These are phyloP conservation scores for Penicillium corylophilum DNA, from an alignment of 2,329 filamentous ascomycete genomes.

Conservation along the genomic window DNA sequence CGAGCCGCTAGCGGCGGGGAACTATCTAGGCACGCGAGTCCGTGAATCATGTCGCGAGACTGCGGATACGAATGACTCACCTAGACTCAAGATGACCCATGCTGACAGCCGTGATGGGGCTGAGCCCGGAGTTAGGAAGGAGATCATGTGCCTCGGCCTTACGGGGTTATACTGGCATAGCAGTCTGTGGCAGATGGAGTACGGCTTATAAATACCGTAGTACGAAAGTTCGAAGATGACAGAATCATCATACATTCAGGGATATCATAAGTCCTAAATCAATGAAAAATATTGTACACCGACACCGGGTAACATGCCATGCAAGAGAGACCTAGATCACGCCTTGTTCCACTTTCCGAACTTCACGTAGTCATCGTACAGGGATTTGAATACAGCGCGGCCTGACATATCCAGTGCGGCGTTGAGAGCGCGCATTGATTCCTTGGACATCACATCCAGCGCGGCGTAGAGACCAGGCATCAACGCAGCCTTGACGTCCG, in stretches of 20 bases:
- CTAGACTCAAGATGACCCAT: background rate
- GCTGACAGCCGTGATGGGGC: background rate
- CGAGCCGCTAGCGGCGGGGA: background rate
- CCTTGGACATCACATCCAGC: constrained; percentile 53
- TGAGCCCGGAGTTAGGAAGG: background rate
- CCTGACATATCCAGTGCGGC: constrained; percentile 52
- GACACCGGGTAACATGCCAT: constrained; percentile 1
- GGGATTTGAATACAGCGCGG: constrained; percentile 52
- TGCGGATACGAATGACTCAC: constrained; percentile 11
- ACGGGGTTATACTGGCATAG: background rate
- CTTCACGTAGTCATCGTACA: constrained; percentile 54
- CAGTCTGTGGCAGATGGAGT: background rate
- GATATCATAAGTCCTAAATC: constrained; percentile 26
- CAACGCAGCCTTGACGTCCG: constrained; percentile 54
- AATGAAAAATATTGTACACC: constrained; percentile 20
- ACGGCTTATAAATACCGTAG: background rate
- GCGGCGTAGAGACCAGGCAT: constrained; percentile 54
- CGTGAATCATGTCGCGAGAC: background rate
- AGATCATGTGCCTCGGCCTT: background rate
- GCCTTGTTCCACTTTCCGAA: constrained; percentile 51
- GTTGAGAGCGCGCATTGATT: constrained; percentile 53
- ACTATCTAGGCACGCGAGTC: background rate
- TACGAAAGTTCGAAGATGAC: background rate
- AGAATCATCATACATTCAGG: constrained; percentile 24
- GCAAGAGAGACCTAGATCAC: constrained; percentile 19